These are phyloP conservation scores for Saxophila tyrrhenica DNA, from an alignment of 495 filamentous ascomycete species.

Conservation along the genomic window DNA sequence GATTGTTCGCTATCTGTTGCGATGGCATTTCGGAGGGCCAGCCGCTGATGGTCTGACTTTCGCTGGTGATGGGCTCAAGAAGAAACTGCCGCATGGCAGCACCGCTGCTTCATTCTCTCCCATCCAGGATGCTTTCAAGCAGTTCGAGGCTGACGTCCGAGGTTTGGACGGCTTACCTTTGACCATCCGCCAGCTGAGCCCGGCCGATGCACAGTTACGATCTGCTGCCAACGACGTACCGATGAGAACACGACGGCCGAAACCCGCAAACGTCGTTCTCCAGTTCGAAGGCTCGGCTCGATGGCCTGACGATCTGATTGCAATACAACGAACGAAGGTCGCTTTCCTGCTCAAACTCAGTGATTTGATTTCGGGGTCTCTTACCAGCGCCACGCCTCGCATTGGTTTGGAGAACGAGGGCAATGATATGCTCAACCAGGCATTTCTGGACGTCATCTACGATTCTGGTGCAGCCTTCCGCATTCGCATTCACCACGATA, in stretches of 20 bases:
- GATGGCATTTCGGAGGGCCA: constrained; percentile 47
- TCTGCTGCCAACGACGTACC: constrained; percentile 50
- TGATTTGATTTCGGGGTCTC: constrained; percentile 48
- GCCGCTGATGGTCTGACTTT: constrained; percentile 43
- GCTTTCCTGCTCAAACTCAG: constrained; percentile 81
- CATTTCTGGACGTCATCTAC: constrained; percentile 75
- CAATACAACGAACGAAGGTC: constrained; percentile 87
- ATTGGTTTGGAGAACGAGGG: constrained; percentile 71
- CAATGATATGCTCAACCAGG: constrained; percentile 55
- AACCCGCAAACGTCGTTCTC: constrained; percentile 58
- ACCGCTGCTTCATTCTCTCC: constrained; percentile 42
- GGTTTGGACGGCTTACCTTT: constrained; percentile 69
- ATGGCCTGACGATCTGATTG: constrained; percentile 83
- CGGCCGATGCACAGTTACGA: constrained; percentile 59
- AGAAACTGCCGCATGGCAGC: constrained; percentile 37
- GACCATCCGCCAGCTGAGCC: constrained; percentile 61
- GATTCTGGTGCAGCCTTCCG: constrained; percentile 55
- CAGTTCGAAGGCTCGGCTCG: constrained; percentile 89
- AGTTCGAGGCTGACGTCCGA: constrained; percentile 61
- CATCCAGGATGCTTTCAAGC: constrained; percentile 51
- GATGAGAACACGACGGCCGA: constrained; percentile 30
- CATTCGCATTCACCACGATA: constrained; percentile 65
- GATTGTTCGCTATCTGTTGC: constrained; percentile 63
- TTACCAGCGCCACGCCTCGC: constrained; percentile 42
- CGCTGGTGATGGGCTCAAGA: constrained; percentile 49